Percentiles rank a stretch among this genome's conserved stretches.
Evolutionary conservation across 768 basidiomycete genomes (phyloP).

Genomic region (Lactifluus hygrophoroides): DNA sequence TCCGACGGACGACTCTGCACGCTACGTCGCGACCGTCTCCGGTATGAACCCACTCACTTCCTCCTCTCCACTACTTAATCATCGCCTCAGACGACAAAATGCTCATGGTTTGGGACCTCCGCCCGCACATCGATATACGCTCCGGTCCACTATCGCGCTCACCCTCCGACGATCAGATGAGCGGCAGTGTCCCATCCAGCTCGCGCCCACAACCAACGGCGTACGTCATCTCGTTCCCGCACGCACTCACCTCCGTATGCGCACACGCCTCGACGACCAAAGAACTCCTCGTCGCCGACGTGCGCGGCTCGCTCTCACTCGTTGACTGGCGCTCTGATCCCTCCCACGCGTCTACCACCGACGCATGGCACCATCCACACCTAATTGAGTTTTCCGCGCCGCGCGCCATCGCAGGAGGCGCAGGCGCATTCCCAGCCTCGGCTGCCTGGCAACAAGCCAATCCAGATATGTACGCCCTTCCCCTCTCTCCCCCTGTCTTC

Average conservation of each 20-base stretch:
- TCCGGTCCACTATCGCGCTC: conserved; percentile 33
- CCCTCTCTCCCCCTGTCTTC: not conserved
- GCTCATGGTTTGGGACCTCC: conserved; percentile 83
- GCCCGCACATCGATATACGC: conserved; percentile 42
- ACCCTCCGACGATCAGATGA: conserved; percentile 26
- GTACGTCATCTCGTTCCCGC: conserved; percentile 63
- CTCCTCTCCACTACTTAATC: not conserved
- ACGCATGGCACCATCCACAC: conserved; percentile 51
- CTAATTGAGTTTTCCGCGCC: conserved; percentile 70
- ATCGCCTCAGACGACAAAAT: conserved; percentile 55
- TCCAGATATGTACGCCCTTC: conserved; percentile 51
- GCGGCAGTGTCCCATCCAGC: conserved; percentile 19
- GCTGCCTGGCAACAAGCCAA: conserved; percentile 66
- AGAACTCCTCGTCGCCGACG: conserved; percentile 73
- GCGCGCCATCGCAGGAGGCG: conserved; percentile 45
- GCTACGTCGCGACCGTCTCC: conserved; percentile 76
- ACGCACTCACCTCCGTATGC: conserved; percentile 60
- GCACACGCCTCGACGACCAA: conserved; percentile 68
- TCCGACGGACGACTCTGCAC: conserved; percentile 51
- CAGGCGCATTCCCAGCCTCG: conserved; percentile 44
- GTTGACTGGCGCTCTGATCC: conserved; percentile 81
- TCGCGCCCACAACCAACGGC: conserved; percentile 64
- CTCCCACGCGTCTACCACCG: conserved; percentile 38
- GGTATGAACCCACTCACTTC: conserved; percentile 32
- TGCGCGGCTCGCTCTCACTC: conserved; percentile 61